Conservation (phyloP, 2,329 filamentous ascomycete species). For the Cladosporium sp. region DNA sequence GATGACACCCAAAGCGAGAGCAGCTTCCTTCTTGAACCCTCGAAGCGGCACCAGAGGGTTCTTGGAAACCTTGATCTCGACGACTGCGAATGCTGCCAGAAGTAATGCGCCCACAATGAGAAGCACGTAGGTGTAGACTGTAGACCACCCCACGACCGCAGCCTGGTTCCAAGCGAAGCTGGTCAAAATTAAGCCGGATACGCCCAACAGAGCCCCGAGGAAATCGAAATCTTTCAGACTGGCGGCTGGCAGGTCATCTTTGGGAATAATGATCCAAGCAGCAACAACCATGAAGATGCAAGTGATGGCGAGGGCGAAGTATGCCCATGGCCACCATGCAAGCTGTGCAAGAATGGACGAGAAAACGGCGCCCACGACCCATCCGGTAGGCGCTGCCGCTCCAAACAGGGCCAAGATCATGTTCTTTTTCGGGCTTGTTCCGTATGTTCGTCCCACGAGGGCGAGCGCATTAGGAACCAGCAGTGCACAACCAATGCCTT, state of each 20-base stretch:
- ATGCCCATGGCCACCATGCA: conserved; percentile 39
- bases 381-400: conserved; percentile 39
- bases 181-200: conserved; percentile 34
- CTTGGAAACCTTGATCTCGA: conserved; percentile 27
- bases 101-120: conserved; percentile 33
- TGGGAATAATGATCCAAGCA: conserved; percentile 24
- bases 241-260: conserved; percentile 24
- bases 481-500: conserved; percentile 42
- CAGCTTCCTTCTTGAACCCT: conserved; percentile 28
- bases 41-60: conserved; percentile 31
- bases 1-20: conserved; percentile 31
- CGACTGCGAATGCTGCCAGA: conserved; percentile 30
- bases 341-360: conserved; percentile 36
- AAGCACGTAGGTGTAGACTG: conserved; percentile 32
- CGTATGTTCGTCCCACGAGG: conserved; percentile 37
- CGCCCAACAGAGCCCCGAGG: conserved; percentile 30
- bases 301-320: conserved; percentile 32
- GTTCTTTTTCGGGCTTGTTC: conserved; percentile 39
- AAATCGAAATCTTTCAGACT: conserved; percentile 20
- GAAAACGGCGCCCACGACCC: conserved; percentile 38
- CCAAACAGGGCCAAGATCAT: conserved; percentile 42
- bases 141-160: conserved; percentile 35
- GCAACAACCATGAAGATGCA: conserved; percentile 20
- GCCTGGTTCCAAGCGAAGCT: conserved; percentile 38
- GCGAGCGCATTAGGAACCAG: conserved; percentile 42